phyloP scores from a whole-genome alignment of 2,329 filamentous ascomycete species.

The Ustulina deusta region DNA sequence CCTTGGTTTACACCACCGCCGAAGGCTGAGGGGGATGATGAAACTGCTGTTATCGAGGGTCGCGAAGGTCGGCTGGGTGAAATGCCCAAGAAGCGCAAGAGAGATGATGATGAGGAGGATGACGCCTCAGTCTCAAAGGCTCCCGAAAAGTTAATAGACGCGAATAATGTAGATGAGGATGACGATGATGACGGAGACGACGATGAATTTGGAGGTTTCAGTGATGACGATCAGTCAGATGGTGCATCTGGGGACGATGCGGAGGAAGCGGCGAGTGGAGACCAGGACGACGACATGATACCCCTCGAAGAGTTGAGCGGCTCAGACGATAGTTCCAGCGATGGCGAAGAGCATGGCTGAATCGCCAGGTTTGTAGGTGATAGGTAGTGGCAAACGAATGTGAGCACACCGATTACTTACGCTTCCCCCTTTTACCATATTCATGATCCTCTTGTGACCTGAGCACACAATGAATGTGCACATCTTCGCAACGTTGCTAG shows the following conservation, averaged over 20 bases:
- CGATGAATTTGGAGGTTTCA: constrained; percentile 53
- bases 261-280: constrained; percentile 36
- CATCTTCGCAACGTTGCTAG: not conserved
- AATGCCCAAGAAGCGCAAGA: constrained; percentile 84
- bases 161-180: constrained; percentile 48
- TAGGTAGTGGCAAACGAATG: constrained; percentile 34
- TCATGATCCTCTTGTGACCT: constrained; percentile 2
- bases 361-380: constrained; percentile 33
- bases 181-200: constrained; percentile 57
- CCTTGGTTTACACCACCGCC: constrained; percentile 95
- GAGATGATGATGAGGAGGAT: constrained; percentile 65
- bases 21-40: constrained; percentile 63
- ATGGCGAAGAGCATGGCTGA: constrained; percentile 52
- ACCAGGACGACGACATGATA: constrained; percentile 62
- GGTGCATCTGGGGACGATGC: constrained; percentile 51
- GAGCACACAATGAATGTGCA: not conserved
- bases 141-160: constrained; percentile 46
- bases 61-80: constrained; percentile 84
- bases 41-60: constrained; percentile 68
- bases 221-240: constrained; percentile 50
- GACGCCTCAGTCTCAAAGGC: constrained; percentile 51
- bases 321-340: constrained; percentile 49
- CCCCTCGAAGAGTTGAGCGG: constrained; percentile 55
- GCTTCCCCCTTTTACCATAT: not conserved
- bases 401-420: constrained; percentile 35